These are phyloP conservation scores for Clarireedia homoeocarpa DNA, from an alignment of 2,329 filamentous ascomycete genomes.

Conservation along the genomic window DNA sequence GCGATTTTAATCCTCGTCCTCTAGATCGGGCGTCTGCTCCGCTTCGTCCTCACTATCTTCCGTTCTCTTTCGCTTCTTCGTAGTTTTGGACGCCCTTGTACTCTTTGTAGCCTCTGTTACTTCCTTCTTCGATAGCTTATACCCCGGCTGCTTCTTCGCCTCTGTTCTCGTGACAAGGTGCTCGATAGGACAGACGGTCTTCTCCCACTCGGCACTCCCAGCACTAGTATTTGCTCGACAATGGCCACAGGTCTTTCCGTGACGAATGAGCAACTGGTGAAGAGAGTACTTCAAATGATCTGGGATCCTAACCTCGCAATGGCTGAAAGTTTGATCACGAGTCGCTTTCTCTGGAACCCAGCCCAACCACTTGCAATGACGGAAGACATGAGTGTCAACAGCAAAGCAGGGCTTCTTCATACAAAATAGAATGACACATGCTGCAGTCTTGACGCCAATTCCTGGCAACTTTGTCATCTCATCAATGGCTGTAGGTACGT, in stretches of 20 bases:
- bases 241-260: slow-evolving; percentile 41
- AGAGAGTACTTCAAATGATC: slow-evolving; percentile 46
- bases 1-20: neutral
- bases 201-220: slow-evolving; percentile 53
- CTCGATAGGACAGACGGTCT: slow-evolving; percentile 53
- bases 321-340: slow-evolving; percentile 41
- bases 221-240: slow-evolving; percentile 45
- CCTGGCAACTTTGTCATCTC: slow-evolving; percentile 44
- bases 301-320: slow-evolving; percentile 45
- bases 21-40: neutral
- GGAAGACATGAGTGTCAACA: slow-evolving; percentile 49
- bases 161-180: slow-evolving; percentile 52
- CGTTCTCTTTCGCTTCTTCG: neutral
- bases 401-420: slow-evolving; percentile 46
- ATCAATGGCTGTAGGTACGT: slow-evolving; percentile 40
- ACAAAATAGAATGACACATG: slow-evolving; percentile 50
- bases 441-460: slow-evolving; percentile 49
- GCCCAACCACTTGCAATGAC: slow-evolving; percentile 43
- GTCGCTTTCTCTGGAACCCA: slow-evolving; percentile 47
- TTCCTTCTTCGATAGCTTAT: slow-evolving; percentile 1
- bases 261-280: slow-evolving; percentile 47
- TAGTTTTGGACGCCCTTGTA: neutral
- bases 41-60: slow-evolving; percentile 4
- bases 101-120: neutral
- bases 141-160: slow-evolving; percentile 35